A percentile compares a stretch with the other conserved stretches of the same genome.
Conservation (phyloP, 2,329 filamentous ascomycete genomes). For the Aspergillus sp. region DNA sequence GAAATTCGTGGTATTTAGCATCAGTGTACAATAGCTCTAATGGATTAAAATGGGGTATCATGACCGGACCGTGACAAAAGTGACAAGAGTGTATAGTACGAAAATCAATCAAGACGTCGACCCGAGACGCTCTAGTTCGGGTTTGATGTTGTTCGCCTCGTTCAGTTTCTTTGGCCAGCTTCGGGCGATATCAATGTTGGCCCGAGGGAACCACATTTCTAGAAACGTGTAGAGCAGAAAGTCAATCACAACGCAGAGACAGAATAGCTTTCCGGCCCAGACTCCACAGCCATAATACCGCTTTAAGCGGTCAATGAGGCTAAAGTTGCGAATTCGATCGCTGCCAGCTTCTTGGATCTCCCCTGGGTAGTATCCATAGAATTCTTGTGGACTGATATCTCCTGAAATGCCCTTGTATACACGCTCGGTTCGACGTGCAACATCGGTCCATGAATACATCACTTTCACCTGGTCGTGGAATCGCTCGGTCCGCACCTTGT, state of each 20-base stretch:
- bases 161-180: conserved; percentile 83
- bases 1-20: conserved; percentile 3
- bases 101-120: conserved; percentile 16
- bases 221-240: conserved; percentile 88
- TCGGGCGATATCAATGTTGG: conserved; percentile 83
- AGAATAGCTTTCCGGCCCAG: conserved; percentile 98
- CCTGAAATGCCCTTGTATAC: conserved; percentile 94
- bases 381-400: conserved; percentile 81
- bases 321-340: conserved; percentile 79
- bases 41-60: conserved; percentile 15
- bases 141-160: conserved; percentile 12
- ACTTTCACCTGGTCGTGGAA: conserved; percentile 97
- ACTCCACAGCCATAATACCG: conserved; percentile 97
- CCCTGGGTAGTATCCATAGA: conserved; percentile 79
- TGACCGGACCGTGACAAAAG: background rate
- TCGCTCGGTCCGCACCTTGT: conserved; percentile 84
- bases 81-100: background rate
- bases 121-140: conserved; percentile 11
- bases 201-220: conserved; percentile 83
- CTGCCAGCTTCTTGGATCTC: conserved; percentile 72
- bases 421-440: conserved; percentile 88
- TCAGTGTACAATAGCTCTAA: conserved; percentile 11
- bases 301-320: conserved; percentile 92
- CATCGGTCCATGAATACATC: conserved; percentile 99
- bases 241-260: conserved; percentile 90